A percentile compares a stretch with the other conserved stretches of the same genome.
Conservation (phyloP, 2,329 filamentous ascomycete species). For the Talaromyces marneffei region DNA sequence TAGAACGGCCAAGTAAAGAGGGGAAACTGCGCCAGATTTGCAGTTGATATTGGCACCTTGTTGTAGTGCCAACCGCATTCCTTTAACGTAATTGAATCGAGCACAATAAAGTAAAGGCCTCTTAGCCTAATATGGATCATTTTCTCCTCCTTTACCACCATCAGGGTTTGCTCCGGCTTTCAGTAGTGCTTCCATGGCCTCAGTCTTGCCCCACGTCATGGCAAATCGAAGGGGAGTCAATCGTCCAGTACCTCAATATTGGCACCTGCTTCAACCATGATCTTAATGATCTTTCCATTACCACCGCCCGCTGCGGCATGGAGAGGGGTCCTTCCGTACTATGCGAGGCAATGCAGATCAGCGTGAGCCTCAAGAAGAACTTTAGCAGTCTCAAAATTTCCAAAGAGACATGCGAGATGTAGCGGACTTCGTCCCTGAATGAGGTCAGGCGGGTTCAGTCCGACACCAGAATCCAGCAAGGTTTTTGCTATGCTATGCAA, state of each 20-base stretch:
- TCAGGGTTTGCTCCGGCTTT: background rate
- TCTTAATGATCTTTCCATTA: background rate
- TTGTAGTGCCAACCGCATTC: background rate
- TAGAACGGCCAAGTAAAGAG: background rate
- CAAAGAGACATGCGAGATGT: background rate
- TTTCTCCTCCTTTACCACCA: background rate
- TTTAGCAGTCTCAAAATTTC: background rate
- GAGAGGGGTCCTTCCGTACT: background rate
- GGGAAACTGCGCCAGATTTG: background rate
- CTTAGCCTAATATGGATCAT: background rate
- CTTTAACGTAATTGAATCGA: background rate
- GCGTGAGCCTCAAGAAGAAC: background rate
- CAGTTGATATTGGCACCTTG: background rate
- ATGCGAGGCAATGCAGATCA: background rate
- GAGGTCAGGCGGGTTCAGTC: background rate
- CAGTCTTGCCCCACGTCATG: background rate
- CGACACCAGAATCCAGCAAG: background rate
- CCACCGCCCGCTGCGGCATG: background rate
- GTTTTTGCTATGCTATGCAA: background rate
- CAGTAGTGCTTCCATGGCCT: background rate
- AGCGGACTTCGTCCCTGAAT: background rate
- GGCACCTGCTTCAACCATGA: background rate
- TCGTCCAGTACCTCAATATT: background rate
- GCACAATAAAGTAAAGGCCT: background rate
- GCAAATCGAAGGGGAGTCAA: background rate